A percentile compares a stretch with the other conserved stretches of the same genome.
Conservation (phyloP, 768 basidiomycete species). For the Naganishia randhawae region DNA sequence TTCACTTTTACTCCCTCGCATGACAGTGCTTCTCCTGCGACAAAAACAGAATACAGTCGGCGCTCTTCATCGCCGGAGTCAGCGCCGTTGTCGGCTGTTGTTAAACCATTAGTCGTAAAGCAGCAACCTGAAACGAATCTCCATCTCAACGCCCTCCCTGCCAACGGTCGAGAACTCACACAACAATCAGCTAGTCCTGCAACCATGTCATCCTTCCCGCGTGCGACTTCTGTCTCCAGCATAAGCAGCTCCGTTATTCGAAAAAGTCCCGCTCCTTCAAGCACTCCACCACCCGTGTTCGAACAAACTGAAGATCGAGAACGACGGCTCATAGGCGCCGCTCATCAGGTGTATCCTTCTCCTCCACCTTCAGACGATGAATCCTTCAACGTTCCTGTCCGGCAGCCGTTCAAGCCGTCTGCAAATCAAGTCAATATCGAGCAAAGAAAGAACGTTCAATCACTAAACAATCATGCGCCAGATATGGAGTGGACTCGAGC, state of each 20-base stretch:
- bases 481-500: slow-evolving; percentile 16
- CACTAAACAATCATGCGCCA: background rate
- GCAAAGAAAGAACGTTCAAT: background rate
- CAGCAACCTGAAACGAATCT: background rate
- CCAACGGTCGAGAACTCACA: background rate
- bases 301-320: slow-evolving; percentile 2
- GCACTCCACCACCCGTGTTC: background rate
- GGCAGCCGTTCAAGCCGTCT: slow-evolving; percentile 5
- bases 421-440: background rate
- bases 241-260: slow-evolving; percentile 3
- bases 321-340: background rate
- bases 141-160: background rate
- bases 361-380: slow-evolving; percentile 17
- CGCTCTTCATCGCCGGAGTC: background rate
- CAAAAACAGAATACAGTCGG: background rate
- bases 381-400: background rate
- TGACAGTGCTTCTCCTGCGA: background rate
- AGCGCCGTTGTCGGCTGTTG: background rate
- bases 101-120: background rate
- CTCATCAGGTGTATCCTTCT: background rate
- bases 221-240: slow-evolving; percentile 8
- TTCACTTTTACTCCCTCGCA: background rate
- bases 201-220: background rate
- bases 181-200: background rate
- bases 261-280: background rate